Base-by-base conservation (phyloP, 2,329 filamentous ascomycete species). In the Trichoderma guizhouense region DNA sequence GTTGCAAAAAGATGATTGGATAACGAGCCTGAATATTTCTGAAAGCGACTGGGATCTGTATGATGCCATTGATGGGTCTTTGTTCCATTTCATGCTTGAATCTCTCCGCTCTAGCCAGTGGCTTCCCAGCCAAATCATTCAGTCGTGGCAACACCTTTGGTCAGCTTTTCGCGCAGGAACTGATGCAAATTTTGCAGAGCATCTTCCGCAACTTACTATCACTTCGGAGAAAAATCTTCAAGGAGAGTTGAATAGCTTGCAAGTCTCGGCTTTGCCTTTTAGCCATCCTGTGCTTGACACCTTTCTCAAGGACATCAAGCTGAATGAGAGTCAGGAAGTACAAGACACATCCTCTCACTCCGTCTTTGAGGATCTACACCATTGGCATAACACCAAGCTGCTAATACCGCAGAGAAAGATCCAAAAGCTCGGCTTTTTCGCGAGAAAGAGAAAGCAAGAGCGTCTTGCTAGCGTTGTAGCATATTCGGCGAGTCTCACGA, bases 401-500 rank as follows among this genome's bases (percentile, higher is more conserved):
- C 82, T 84, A 0, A 74, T 89, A 3, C 51, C 69, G 7, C 75
- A 74, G 1, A 63, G 63, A 30, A 79, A 76, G 36, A 71, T 75
- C 8, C 21, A 66, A 21, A 71, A 67, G 18, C 77, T 74, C 15
- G 79, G 74, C 1, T 80, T 76, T 61, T 79, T 72, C 30, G 79
- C 83, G 7, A 80, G 79, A 67, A 85, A 82, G 73, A 82, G 82
- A 68, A 89, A 91, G 58, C 91, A 94, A 75, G 84, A 83, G 66
- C 90, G 89, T 76, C 91, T 92, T 87, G 86, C 87, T 1, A 90
- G 92, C 72, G 92, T 92, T 80, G 85, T 86, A 32, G 83, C 85
- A 1, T 94, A 94, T 77, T 90, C 92, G 2, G 90, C 89, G 14
- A 93, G 90, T 79, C 83, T 94, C 61, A 92, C 90, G 0, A 91